Percentiles rank a stretch among this genome's conserved stretches.
phyloP scores from a whole-genome alignment of 78 protist species.

The Acrasis kona region DNA sequence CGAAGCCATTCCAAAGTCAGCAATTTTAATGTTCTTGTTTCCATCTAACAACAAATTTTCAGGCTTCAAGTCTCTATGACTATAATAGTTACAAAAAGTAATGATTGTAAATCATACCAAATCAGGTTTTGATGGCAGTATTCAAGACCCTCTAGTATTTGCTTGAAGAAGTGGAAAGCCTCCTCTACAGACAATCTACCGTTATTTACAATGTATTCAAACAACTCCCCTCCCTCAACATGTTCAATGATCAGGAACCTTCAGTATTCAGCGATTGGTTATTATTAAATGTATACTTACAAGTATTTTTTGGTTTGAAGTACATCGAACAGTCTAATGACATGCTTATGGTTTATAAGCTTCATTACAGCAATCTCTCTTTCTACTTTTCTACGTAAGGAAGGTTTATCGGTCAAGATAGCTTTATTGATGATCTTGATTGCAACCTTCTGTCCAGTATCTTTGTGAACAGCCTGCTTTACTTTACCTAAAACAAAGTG shows the following conservation, averaged over 20 bases:
- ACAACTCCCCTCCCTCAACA: slow-evolving; percentile 52
- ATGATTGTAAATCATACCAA: slow-evolving; percentile 48
- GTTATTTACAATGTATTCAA: slow-evolving; percentile 19
- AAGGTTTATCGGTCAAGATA: neutral
- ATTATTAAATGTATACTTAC: slow-evolving; percentile 71
- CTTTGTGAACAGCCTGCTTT: neutral
- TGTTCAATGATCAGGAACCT: too few relatives aligned
- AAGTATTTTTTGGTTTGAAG: slow-evolving; percentile 65
- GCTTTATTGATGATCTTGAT: neutral
- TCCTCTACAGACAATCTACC: slow-evolving; percentile 7
- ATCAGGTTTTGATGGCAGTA: slow-evolving; percentile 27
- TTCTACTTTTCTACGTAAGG: slow-evolving; percentile 42
- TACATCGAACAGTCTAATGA: slow-evolving; percentile 80
- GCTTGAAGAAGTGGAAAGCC: slow-evolving; percentile 17
- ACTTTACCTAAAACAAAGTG: neutral
- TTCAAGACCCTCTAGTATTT: slow-evolving; percentile 15
- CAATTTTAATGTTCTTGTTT: slow-evolving; percentile 35
- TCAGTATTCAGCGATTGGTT: too few relatives aligned
- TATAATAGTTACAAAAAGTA: slow-evolving; percentile 50
- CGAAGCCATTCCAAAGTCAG: slow-evolving; percentile 52
- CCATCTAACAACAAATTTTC: slow-evolving; percentile 60
- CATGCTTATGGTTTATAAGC: slow-evolving; percentile 77
- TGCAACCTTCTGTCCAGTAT: neutral
- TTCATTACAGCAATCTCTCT: slow-evolving; percentile 84
- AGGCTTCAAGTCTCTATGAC: too few relatives aligned